Evolutionary conservation across 2,329 filamentous ascomycete species (phyloP), one percentile per base, ranked within the genome.

Genomic region (Trichophyton equinum): DNA sequence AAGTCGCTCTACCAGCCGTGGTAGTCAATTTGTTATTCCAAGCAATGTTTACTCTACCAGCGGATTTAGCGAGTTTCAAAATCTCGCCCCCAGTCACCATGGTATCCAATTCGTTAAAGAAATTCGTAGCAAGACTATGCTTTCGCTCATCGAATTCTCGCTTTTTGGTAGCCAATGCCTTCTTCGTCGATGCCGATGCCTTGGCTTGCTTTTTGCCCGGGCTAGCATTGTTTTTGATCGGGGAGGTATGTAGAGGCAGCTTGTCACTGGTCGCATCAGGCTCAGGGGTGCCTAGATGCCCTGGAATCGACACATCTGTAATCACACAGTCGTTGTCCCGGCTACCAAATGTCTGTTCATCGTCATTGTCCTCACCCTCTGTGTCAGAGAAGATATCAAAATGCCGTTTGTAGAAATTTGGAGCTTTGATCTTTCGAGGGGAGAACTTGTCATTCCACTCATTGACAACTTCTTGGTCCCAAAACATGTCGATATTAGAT

Each of bases 1-100:
- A 90, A 67, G 83, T 85, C 30, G 88, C 88, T 46, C 87, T 80
- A 0, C 77, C 84, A 40, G 84, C 84, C 0, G 84, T 86, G 3
- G 79, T 81, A 62, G 82, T 81, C 20, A 86, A 76, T 0, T 80
- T 85, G 60, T 82, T 84, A 66, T 77, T 83, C 84, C 84, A 86
- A 51, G 81, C 67, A 56, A 86, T 75, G 44, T 77, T 75, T 11
- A 86, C 79, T 15, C 84, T 84, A 30, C 83, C 83, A 0, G 81
- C 81, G 9, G 73, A 67, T 15, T 74, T 71, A 1, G 81, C 73
- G 18, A 84, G 73, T 3, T 70, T 67, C 27, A 72, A 67, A 57
- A 86, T 76, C 51, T 77, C 71, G 30, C 79, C 78, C 3, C 71
- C 69, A 0, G 78, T 76, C 56, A 85, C 78, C 4, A 71, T 75